A percentile compares a stretch with the other conserved stretches of the same genome.
Evolutionary conservation across 2,329 filamentous ascomycete species (phyloP).

Genomic region (Colletotrichum echinochloae): DNA sequence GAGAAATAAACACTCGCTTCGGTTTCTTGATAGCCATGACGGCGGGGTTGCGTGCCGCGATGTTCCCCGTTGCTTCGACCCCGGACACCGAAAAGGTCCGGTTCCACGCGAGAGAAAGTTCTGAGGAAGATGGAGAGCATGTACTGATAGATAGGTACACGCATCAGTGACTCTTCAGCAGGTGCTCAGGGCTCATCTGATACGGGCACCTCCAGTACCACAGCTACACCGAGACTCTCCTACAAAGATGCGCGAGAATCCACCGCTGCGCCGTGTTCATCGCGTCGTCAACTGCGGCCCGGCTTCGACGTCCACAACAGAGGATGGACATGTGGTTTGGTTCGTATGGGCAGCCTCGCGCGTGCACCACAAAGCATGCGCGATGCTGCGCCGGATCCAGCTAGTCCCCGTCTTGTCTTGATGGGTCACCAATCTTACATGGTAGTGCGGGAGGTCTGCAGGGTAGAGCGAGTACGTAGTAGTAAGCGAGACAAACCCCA

Average conservation of each 20-base stretch:
- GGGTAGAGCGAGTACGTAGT: no score
- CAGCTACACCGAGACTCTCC: background rate
- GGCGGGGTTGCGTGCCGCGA: background rate
- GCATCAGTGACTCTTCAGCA: background rate
- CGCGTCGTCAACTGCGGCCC: background rate
- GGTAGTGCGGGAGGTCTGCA: background rate
- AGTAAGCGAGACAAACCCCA: slow-evolving; percentile 2
- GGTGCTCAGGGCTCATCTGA: background rate
- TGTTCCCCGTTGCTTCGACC: slow-evolving; percentile 22
- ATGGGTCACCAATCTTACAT: background rate
- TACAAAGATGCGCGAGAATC: background rate
- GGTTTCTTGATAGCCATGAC: background rate
- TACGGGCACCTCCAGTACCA: background rate
- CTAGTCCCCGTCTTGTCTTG: background rate
- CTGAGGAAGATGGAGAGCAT: background rate
- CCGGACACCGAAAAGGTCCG: slow-evolving; percentile 5
- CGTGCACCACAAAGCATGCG: slow-evolving; percentile 3
- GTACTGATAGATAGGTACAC: background rate
- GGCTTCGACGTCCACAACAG: slow-evolving; percentile 5
- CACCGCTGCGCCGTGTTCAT: background rate
- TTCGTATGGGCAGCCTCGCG: slow-evolving; percentile 27
- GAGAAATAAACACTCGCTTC: slow-evolving; percentile 19
- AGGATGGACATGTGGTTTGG: slow-evolving; percentile 9
- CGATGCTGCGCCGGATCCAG: slow-evolving; percentile 25
- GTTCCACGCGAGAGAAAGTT: background rate